Evolutionary conservation across 1,284 basidiomycete species (phyloP).

Genomic region (Boletus subluridellus): DNA sequence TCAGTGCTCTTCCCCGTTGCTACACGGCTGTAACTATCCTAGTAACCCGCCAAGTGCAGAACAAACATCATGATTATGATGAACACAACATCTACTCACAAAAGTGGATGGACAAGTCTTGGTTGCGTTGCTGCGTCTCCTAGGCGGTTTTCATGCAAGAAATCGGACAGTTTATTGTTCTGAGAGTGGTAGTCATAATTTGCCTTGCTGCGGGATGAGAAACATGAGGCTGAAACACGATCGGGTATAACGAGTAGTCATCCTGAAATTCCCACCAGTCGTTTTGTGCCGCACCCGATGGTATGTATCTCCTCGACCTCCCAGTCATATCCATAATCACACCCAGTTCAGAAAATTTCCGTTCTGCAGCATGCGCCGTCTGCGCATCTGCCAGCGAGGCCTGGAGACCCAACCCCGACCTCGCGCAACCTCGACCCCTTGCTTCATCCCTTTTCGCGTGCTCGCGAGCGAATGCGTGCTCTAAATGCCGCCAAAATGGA

Average conservation of each 20-base stretch:
- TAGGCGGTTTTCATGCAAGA: neutral
- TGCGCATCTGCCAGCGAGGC: slow-evolving; percentile 64
- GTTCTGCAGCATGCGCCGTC: slow-evolving; percentile 83
- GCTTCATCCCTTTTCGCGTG: slow-evolving; percentile 90
- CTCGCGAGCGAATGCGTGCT: slow-evolving; percentile 91
- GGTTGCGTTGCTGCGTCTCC: neutral
- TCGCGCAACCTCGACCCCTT: slow-evolving; percentile 92
- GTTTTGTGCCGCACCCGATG: slow-evolving; percentile 13
- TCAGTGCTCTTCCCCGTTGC: slow-evolving; percentile 17
- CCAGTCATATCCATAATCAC: slow-evolving; percentile 3
- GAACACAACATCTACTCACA: neutral
- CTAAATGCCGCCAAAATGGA: slow-evolving; percentile 96
- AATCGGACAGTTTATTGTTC: neutral
- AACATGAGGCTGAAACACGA: slow-evolving; percentile 2
- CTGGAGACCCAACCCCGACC: slow-evolving; percentile 81
- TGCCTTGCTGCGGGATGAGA: neutral
- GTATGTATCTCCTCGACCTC: slow-evolving; percentile 13
- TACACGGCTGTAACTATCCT: slow-evolving; percentile 25
- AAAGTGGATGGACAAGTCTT: neutral
- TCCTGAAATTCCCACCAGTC: slow-evolving; percentile 14
- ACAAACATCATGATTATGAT: neutral
- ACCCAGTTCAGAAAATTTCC: slow-evolving; percentile 68
- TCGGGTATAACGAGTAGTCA: neutral
- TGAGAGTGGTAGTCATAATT: neutral
- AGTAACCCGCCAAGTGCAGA: neutral